Percentiles rank a stretch among this genome's conserved stretches.
Evolutionary conservation across 805 yeast genomes (phyloP).

Genomic region (Monosporozyma yasuniensis): DNA sequence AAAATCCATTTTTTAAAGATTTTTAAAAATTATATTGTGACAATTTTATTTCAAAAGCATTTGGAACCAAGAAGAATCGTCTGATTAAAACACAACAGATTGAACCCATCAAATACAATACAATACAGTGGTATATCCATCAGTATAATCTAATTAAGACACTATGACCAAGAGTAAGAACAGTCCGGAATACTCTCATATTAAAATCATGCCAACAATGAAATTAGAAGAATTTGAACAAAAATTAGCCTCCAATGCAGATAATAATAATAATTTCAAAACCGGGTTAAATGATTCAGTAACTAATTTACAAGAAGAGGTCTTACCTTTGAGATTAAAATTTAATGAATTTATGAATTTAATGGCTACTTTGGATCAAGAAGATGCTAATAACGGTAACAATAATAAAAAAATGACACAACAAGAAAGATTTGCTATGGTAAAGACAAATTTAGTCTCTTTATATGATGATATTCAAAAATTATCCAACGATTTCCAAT

Average conservation of each 20-base stretch:
- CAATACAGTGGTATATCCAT: background rate
- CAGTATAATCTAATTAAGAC: background rate
- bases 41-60: background rate
- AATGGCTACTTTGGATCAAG: slow-evolving; percentile 13
- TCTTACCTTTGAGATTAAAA: slow-evolving; percentile 13
- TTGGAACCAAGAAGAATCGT: background rate
- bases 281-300: slow-evolving; percentile 4
- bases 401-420: slow-evolving; percentile 6
- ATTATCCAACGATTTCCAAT: slow-evolving; percentile 16
- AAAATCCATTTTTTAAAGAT: background rate
- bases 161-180: background rate
- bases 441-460: slow-evolving; percentile 16
- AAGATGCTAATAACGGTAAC: slow-evolving; percentile 5
- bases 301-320: slow-evolving; percentile 5
- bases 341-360: slow-evolving; percentile 23
- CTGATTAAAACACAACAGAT: background rate
- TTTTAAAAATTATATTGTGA: background rate
- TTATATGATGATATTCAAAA: slow-evolving; percentile 17
- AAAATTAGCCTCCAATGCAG: background rate
- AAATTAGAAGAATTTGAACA: background rate
- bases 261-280: background rate
- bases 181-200: background rate
- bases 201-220: background rate
- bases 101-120: background rate
- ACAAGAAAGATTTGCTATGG: slow-evolving; percentile 15